phyloP scores from a whole-genome alignment of 805 yeast genomes.

The Wickerhamiella lipophila region DNA sequence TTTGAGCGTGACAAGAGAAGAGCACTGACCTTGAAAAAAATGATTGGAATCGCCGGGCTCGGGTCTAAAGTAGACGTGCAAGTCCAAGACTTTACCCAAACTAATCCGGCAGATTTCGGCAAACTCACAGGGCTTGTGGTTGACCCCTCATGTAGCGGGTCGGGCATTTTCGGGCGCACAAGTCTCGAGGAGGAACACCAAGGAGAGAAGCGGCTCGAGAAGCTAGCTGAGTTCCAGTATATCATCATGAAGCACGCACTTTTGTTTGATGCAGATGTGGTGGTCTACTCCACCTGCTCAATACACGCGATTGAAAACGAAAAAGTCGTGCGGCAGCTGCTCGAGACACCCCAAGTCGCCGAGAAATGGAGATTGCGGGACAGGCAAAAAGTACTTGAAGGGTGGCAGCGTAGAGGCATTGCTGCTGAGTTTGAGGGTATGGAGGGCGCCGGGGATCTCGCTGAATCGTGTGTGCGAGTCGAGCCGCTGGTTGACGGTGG shows the following conservation, averaged over 20 bases:
- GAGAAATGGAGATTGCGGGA: slow-evolving; percentile 53
- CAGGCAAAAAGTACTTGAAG: slow-evolving; percentile 55
- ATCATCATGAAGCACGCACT: slow-evolving; percentile 82
- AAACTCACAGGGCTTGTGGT: slow-evolving; percentile 71
- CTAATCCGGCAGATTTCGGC: slow-evolving; percentile 42
- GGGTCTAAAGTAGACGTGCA: slow-evolving; percentile 33
- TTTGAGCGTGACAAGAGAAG: slow-evolving; percentile 77
- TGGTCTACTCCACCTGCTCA: slow-evolving; percentile 93
- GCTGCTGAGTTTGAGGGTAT: slow-evolving; percentile 50
- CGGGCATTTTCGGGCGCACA: slow-evolving; percentile 84
- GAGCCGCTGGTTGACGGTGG: slow-evolving; percentile 88
- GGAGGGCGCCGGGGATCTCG: slow-evolving; percentile 36
- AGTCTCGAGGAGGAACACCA: slow-evolving; percentile 21
- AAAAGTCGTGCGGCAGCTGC: slow-evolving; percentile 68
- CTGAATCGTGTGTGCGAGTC: slow-evolving; percentile 79
- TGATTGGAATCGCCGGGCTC: slow-evolving; percentile 73
- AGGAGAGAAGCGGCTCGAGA: slow-evolving; percentile 43
- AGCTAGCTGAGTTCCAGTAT: slow-evolving; percentile 75
- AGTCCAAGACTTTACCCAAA: slow-evolving; percentile 49
- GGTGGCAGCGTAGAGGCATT: slow-evolving; percentile 80
- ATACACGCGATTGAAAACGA: slow-evolving; percentile 91
- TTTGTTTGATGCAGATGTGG: slow-evolving; percentile 50
- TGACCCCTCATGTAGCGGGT: slow-evolving; percentile 96
- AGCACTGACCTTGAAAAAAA: slow-evolving; percentile 53
- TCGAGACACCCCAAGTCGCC: slow-evolving; percentile 53